Base-by-base conservation (phyloP, 768 basidiomycete genomes). In the Coprinopsis strossmayeri region DNA sequence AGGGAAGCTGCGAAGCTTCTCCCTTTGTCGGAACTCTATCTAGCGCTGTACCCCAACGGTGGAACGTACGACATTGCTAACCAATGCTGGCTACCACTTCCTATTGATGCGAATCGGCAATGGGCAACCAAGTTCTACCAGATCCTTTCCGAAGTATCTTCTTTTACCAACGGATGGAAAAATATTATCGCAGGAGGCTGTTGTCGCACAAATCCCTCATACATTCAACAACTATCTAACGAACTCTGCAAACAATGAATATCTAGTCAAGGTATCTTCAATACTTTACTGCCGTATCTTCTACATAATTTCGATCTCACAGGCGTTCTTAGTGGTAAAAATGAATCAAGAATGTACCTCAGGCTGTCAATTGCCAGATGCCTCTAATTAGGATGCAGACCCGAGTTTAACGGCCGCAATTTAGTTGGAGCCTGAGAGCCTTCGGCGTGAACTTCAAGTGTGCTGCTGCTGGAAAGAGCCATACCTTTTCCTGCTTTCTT, bases 11-110 rank as follows among this genome's bases (percentile, higher is more conserved):
- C 35, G 18, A 38, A 18, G 17, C 61, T 48, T 39, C 55, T 56
- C 35, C 37, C 32, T 5, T 38, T 18, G 35, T 38, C 35, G 55
- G 53, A 37, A 3, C 27, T 45, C 5, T 82, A 73, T 67, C 65
- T 91, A 9, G 72, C 88, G 3, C 53, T 91, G 20, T 87, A 89
- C 57, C 87, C 89, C 3, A 87, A 89, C 55, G 81, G 81, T 5
- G 80, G 79, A 28, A 73, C 77, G 0, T 87, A 80, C 56, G 73
- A 83, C 59, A 59, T 68, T 12, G 52, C 59, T 21, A 68, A 68
- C 4, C 62, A 69, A 46, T 66, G 66, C 15, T 86, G 82, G 81
- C 48, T 37, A 3, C 34, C 53, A 23, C 34, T 45, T 15, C 45
- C 51, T 11, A 50, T 54, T 15, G 38, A 41, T 13, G 32, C 44